A percentile compares a stretch with the other conserved stretches of the same genome.
Conservation (phyloP, 371 early-diverging fungal genomes). For the Nematocida minor region DNA sequence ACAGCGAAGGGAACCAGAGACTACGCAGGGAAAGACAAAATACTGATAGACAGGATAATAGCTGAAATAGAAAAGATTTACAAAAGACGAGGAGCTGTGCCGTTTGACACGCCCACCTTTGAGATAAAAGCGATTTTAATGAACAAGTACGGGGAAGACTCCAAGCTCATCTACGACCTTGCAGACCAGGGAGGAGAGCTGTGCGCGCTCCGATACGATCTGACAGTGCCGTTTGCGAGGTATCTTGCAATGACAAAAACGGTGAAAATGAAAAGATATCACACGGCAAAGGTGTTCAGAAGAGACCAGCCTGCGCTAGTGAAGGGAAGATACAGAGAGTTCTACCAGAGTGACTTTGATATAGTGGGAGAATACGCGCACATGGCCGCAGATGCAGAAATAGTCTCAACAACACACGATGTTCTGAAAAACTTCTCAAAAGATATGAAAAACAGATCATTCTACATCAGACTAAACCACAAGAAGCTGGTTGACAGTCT, state of each 20-base stretch:
- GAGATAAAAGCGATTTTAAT: conserved; percentile 88
- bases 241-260: conserved; percentile 88
- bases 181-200: conserved; percentile 94
- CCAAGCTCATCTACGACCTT: conserved; percentile 92
- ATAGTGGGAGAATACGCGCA: conserved; percentile 86
- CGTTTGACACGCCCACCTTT: conserved; percentile 97
- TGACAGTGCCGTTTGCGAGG: conserved; percentile 97
- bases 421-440: conserved; percentile 67
- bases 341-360: conserved; percentile 97
- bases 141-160: conserved; percentile 98
- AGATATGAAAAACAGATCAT: conserved; percentile 71
- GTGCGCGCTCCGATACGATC: conserved; percentile 89
- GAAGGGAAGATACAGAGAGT: conserved; percentile 94
- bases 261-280: conserved; percentile 75
- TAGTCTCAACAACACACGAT: conserved; percentile 75
- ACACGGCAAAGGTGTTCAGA: conserved; percentile 95
- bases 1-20: conserved; percentile 82
- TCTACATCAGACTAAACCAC: conserved; percentile 83
- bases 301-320: conserved; percentile 95
- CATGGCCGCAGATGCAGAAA: conserved; percentile 92
- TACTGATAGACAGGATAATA: conserved; percentile 80
- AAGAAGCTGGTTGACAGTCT: conserved; percentile 88
- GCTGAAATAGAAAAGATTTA: conserved; percentile 75
- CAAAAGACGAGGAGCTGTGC: conserved; percentile 86
- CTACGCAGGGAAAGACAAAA: conserved; percentile 83